phyloP scores from a whole-genome alignment of 1,284 basidiomycete species.

The Marasmius oreades region DNA sequence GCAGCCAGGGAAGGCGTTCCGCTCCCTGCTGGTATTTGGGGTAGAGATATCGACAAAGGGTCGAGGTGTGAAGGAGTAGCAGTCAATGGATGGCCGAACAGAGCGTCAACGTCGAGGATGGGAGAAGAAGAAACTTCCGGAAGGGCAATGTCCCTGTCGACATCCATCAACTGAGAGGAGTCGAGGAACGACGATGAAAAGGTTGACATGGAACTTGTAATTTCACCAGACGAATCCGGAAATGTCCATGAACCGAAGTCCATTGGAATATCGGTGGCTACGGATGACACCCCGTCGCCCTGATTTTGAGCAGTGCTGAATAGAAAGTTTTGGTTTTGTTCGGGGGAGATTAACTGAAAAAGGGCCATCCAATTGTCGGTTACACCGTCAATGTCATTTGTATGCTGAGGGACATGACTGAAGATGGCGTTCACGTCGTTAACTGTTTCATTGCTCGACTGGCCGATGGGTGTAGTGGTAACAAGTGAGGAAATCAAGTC shows the following conservation, averaged over 20 bases:
- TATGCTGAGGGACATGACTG: not conserved
- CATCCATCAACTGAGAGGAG: not conserved
- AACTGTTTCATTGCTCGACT: not conserved
- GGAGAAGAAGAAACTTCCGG: not conserved
- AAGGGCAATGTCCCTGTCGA: not conserved
- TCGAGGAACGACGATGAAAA: not conserved
- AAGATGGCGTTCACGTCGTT: not conserved
- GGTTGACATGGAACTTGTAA: not conserved
- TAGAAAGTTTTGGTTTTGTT: not conserved
- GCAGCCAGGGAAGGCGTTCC: constrained; percentile 15
- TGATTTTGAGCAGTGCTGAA: not conserved
- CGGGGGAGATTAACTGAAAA: constrained; percentile 36
- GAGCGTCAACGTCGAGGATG: not conserved
- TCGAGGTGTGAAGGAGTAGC: not conserved
- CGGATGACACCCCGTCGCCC: not conserved
- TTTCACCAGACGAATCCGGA: not conserved
- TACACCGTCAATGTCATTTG: constrained; percentile 32
- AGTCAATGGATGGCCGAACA: not conserved
- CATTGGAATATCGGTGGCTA: not conserved
- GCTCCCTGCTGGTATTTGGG: constrained; percentile 8
- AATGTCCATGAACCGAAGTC: constrained; percentile 4
- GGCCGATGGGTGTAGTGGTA: not conserved
- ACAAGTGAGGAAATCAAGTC: not conserved
- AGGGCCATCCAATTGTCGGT: constrained; percentile 52
- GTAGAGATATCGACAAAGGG: constrained; percentile 8